Percentiles rank a stretch among this genome's conserved stretches.
Conservation (phyloP, 352 stramenopile genomes). For the Globisporangium barbulae region DNA sequence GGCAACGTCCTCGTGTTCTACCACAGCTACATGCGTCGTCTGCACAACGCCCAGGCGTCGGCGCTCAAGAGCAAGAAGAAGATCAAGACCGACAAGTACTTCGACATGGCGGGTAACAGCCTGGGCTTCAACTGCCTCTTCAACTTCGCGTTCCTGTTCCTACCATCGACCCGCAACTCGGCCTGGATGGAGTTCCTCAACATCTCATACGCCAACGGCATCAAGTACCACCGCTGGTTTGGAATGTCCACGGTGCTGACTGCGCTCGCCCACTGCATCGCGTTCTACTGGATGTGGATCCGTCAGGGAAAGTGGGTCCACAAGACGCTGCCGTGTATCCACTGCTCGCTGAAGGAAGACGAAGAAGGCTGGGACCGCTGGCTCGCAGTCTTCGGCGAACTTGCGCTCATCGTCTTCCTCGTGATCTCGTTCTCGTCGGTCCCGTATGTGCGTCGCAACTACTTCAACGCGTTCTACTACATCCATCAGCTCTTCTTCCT, state of each 20-base stretch:
- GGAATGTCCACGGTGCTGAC: conserved; percentile 25
- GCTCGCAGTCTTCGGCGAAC: conserved; percentile 23
- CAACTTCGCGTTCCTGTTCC: conserved; percentile 38
- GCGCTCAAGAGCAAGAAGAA: conserved; percentile 7
- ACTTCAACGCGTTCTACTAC: conserved; percentile 30
- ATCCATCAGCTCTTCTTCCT: conserved; percentile 26
- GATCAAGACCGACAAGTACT: conserved; percentile 5
- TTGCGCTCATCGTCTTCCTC: conserved; percentile 24
- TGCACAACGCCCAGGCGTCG: background rate
- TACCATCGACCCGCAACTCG: conserved; percentile 29
- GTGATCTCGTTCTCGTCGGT: conserved; percentile 24
- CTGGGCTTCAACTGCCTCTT: conserved; percentile 29
- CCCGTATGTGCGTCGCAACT: conserved; percentile 27
- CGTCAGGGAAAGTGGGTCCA: conserved; percentile 17
- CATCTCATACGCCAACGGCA: conserved; percentile 32
- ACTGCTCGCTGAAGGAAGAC: conserved; percentile 18
- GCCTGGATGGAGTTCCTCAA: conserved; percentile 39
- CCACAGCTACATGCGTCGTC: conserved; percentile 16
- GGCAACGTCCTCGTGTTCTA: conserved; percentile 27
- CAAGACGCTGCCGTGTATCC: conserved; percentile 29
- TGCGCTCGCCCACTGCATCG: conserved; percentile 18
- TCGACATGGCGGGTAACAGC: conserved; percentile 15
- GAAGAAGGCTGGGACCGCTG: conserved; percentile 14
- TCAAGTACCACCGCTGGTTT: conserved; percentile 44
- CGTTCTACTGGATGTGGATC: conserved; percentile 24